Evolutionary conservation across 257 asterid genomes (phyloP).

Genomic region (Scutellaria minor): DNA sequence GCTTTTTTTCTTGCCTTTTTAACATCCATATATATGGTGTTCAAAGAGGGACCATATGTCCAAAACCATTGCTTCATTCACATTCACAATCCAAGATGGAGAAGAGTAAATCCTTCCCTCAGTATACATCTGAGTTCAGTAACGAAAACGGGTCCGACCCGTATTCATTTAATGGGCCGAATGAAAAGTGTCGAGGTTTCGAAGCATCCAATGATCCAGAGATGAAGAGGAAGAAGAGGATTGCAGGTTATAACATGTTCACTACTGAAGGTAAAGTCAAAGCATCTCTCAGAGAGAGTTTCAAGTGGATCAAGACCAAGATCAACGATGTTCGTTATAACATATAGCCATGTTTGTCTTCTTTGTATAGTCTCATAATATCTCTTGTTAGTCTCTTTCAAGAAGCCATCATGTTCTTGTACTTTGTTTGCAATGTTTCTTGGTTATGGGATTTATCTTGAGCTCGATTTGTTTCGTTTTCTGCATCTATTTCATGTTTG

Average conservation of each 20-base stretch:
- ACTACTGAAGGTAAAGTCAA: slow-evolving; percentile 71
- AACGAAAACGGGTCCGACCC: slow-evolving; percentile 39
- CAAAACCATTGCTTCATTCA: slow-evolving; percentile 4
- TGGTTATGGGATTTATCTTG: slow-evolving; percentile 15
- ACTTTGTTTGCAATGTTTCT: slow-evolving; percentile 20
- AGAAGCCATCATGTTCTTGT: background rate
- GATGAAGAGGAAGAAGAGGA: slow-evolving; percentile 78
- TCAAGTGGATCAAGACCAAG: slow-evolving; percentile 83
- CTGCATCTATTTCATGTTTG: background rate
- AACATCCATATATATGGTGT: slow-evolving; percentile 30
- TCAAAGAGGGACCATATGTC: background rate
- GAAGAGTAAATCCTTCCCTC: slow-evolving; percentile 69
- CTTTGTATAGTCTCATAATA: slow-evolving; percentile 20
- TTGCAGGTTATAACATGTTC: slow-evolving; percentile 69
- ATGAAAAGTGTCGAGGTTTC: slow-evolving; percentile 32
- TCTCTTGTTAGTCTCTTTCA: slow-evolving; percentile 15
- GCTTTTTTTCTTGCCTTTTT: slow-evolving; percentile 34
- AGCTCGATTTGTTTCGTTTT: background rate
- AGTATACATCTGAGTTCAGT: slow-evolving; percentile 50
- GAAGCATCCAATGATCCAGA: slow-evolving; percentile 59
- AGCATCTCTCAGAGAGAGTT: slow-evolving; percentile 64
- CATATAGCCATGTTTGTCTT: slow-evolving; percentile 16
- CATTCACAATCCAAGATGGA: slow-evolving; percentile 47
- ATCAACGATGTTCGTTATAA: slow-evolving; percentile 53
- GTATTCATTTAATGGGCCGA: slow-evolving; percentile 68